phyloP scores from a whole-genome alignment of 257 asterid genomes.

The Solanum corneliomulleri region DNA sequence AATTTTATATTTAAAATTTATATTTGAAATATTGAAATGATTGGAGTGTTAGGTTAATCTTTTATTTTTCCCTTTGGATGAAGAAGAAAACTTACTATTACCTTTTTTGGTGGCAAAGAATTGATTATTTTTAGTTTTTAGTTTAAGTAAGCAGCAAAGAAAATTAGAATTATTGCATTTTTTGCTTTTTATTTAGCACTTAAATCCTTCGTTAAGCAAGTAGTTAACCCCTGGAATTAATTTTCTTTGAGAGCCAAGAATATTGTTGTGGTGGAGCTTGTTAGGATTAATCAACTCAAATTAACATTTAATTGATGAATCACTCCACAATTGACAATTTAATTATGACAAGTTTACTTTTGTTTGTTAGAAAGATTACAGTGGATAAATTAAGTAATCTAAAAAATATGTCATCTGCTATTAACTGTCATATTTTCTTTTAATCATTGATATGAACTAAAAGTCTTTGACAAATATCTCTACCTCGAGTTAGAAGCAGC shows the following conservation, averaged over 20 bases:
- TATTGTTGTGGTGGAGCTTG: neutral
- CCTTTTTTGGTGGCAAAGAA: neutral
- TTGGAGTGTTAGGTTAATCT: neutral
- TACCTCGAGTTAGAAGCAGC: no score
- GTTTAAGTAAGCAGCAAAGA: neutral
- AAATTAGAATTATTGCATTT: neutral
- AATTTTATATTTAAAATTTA: neutral
- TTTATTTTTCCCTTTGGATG: neutral
- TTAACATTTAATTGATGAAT: neutral
- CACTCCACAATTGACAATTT: neutral
- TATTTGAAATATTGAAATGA: neutral
- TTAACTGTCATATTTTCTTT: no score
- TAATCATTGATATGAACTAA: no score
- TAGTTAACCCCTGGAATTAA: neutral
- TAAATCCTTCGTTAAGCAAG: neutral
- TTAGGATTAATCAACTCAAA: neutral
- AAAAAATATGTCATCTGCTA: neutral
- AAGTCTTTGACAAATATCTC: no score
- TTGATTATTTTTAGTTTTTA: neutral
- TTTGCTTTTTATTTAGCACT: neutral
- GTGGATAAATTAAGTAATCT: neutral
- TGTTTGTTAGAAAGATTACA: neutral
- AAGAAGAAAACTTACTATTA: neutral
- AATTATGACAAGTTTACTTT: neutral
- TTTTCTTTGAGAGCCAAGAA: neutral